Evolutionary conservation across 2,329 filamentous ascomycete species (phyloP).

Genomic region (Fusarium xylarioides): DNA sequence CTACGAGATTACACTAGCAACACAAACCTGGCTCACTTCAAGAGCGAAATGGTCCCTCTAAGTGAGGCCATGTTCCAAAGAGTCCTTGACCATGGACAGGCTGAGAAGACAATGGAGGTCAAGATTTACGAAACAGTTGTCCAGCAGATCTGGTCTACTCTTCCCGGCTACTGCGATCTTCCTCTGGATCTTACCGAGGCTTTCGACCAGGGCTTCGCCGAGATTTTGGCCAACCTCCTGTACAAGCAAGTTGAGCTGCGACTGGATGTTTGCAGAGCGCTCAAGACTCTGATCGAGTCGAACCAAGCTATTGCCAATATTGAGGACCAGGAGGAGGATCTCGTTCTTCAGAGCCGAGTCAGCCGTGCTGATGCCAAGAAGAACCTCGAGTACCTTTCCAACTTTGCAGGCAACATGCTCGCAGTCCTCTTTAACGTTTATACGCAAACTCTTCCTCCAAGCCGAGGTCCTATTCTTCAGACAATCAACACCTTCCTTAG

Average conservation of each 20-base stretch:
- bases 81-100: conserved; percentile 81
- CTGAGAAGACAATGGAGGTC: conserved; percentile 92
- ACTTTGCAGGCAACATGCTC: conserved; percentile 86
- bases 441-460: conserved; percentile 93
- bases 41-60: conserved; percentile 83
- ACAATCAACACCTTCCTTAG: conserved; percentile 96
- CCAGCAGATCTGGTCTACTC: conserved; percentile 91
- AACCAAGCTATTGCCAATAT: conserved; percentile 82
- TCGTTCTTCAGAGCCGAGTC: conserved; percentile 81
- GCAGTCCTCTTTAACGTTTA: conserved; percentile 99
- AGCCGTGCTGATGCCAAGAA: conserved; percentile 77
- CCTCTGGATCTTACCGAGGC: conserved; percentile 79
- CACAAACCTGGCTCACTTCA: conserved; percentile 87
- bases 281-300: conserved; percentile 90
- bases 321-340: conserved; percentile 73
- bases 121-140: conserved; percentile 98
- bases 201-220: conserved; percentile 89
- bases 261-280: conserved; percentile 83
- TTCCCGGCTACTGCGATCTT: conserved; percentile 94
- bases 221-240: conserved; percentile 88
- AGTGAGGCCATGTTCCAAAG: conserved; percentile 91
- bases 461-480: conserved; percentile 87
- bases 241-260: conserved; percentile 92
- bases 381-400: conserved; percentile 83
- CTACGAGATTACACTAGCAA: conserved; percentile 91